These are phyloP conservation scores for Daldinia sp. DNA, from an alignment of 2,329 filamentous ascomycete species.

Conservation along the genomic window DNA sequence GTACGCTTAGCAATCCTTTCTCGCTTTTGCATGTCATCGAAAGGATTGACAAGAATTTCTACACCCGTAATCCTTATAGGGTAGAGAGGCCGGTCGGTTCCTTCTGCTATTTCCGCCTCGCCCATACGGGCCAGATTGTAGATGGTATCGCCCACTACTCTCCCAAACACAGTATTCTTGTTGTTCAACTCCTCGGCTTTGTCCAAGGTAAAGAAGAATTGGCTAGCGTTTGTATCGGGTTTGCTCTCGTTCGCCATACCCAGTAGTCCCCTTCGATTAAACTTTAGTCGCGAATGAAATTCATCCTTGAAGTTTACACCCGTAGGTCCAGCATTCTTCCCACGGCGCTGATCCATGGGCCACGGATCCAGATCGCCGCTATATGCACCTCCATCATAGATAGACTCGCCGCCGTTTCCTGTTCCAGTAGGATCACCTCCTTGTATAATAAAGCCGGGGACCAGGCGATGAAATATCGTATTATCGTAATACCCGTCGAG, in stretches of 20 bases:
- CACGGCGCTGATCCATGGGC: slow-evolving; percentile 72
- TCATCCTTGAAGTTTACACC: slow-evolving; percentile 80
- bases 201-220: slow-evolving; percentile 95
- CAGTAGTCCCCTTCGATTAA: slow-evolving; percentile 86
- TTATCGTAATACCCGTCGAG: slow-evolving; percentile 95
- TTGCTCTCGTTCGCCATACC: slow-evolving; percentile 94
- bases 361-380: slow-evolving; percentile 76
- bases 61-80: slow-evolving; percentile 78
- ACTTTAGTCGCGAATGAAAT: slow-evolving; percentile 90
- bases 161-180: slow-evolving; percentile 92
- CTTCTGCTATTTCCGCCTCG: slow-evolving; percentile 81
- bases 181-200: slow-evolving; percentile 85
- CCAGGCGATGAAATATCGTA: slow-evolving; percentile 92
- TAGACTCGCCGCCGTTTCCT: slow-evolving; percentile 88
- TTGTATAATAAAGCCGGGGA: slow-evolving; percentile 92
- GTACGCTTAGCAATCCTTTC: slow-evolving; percentile 63
- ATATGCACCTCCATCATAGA: slow-evolving; percentile 85
- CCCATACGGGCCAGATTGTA: slow-evolving; percentile 96
- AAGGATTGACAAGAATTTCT: slow-evolving; percentile 83
- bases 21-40: slow-evolving; percentile 80
- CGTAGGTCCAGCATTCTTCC: slow-evolving; percentile 65
- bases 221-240: slow-evolving; percentile 85
- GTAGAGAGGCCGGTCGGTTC: slow-evolving; percentile 84
- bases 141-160: slow-evolving; percentile 91
- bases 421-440: slow-evolving; percentile 95